A percentile compares a stretch with the other conserved stretches of the same genome.
Evolutionary conservation across 2,329 filamentous ascomycete species (phyloP).

Genomic region (Neocucurbitaria cava): DNA sequence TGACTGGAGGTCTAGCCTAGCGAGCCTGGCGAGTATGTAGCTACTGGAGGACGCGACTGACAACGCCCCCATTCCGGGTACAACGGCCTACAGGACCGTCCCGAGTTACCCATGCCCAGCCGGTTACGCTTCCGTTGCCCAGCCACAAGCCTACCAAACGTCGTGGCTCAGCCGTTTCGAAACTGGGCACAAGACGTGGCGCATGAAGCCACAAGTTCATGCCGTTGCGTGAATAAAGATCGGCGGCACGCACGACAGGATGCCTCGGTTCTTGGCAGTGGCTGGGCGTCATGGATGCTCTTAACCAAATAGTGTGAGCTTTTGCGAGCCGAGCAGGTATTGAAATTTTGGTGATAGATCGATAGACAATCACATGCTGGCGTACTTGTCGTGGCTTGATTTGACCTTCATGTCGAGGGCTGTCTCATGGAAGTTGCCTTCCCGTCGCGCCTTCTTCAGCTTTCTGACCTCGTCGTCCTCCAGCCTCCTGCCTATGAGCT

Average conservation of each 20-base stretch:
- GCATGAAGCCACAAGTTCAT: slow-evolving; percentile 9
- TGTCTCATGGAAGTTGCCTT: slow-evolving; percentile 89
- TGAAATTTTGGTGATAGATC: background rate
- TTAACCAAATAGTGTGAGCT: background rate
- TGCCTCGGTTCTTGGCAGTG: slow-evolving; percentile 13
- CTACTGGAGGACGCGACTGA: no score
- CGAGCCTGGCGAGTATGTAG: no score
- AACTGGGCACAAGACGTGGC: slow-evolving; percentile 11
- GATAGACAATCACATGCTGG: slow-evolving; percentile 25
- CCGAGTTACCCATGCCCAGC: slow-evolving; percentile 6
- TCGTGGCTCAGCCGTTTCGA: slow-evolving; percentile 14
- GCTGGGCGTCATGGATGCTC: slow-evolving; percentile 5
- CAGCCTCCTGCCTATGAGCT: slow-evolving; percentile 75
- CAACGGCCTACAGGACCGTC: background rate
- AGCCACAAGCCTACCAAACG: slow-evolving; percentile 9
- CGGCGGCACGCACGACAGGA: slow-evolving; percentile 9
- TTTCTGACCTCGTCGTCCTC: slow-evolving; percentile 85
- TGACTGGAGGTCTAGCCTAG: no score
- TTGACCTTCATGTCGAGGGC: slow-evolving; percentile 88
- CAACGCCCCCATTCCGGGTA: slow-evolving; percentile 3
- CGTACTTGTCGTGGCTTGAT: slow-evolving; percentile 68
- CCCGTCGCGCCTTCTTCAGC: slow-evolving; percentile 80
- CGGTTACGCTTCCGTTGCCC: slow-evolving; percentile 8
- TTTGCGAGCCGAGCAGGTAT: background rate
- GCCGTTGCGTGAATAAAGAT: slow-evolving; percentile 3